Conservation (phyloP, 1,284 basidiomycete genomes). For the Volvariella surrecta region DNA sequence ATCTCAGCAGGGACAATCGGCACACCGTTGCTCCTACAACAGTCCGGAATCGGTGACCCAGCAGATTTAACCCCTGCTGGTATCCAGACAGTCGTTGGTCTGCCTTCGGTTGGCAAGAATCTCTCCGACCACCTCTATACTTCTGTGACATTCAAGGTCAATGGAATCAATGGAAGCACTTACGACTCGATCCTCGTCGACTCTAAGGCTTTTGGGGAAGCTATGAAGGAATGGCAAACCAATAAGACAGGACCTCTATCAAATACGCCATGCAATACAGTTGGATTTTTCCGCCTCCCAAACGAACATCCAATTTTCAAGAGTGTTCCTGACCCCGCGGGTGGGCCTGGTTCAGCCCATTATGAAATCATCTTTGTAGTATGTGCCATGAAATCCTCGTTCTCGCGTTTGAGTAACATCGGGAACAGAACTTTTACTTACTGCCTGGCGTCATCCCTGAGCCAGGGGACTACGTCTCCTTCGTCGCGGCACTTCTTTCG, state of each 20-base stretch:
- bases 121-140: slow-evolving; percentile 15
- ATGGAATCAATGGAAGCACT: slow-evolving; percentile 1
- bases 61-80: slow-evolving; percentile 9
- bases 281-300: slow-evolving; percentile 21
- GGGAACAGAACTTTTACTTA: too few relatives aligned
- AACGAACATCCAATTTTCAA: slow-evolving; percentile 20
- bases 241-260: not conserved
- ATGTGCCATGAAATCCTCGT: slow-evolving; percentile 5
- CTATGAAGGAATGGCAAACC: slow-evolving; percentile 1
- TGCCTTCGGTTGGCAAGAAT: slow-evolving; percentile 17
- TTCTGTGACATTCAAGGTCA: slow-evolving; percentile 8
- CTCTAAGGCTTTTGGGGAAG: not conserved
- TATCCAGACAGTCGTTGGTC: slow-evolving; percentile 12
- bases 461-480: too few relatives aligned
- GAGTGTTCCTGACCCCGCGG: slow-evolving; percentile 22
- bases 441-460: too few relatives aligned
- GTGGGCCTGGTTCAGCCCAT: slow-evolving; percentile 23
- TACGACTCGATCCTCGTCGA: slow-evolving; percentile 1
- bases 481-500: too few relatives aligned
- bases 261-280: not conserved
- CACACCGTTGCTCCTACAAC: slow-evolving; percentile 15
- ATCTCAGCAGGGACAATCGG: slow-evolving; percentile 16
- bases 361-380: slow-evolving; percentile 21
- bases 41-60: slow-evolving; percentile 17
- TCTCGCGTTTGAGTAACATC: not conserved